These are phyloP conservation scores for Antrodiella citrinella DNA, from an alignment of 768 basidiomycete species.

Conservation along the genomic window DNA sequence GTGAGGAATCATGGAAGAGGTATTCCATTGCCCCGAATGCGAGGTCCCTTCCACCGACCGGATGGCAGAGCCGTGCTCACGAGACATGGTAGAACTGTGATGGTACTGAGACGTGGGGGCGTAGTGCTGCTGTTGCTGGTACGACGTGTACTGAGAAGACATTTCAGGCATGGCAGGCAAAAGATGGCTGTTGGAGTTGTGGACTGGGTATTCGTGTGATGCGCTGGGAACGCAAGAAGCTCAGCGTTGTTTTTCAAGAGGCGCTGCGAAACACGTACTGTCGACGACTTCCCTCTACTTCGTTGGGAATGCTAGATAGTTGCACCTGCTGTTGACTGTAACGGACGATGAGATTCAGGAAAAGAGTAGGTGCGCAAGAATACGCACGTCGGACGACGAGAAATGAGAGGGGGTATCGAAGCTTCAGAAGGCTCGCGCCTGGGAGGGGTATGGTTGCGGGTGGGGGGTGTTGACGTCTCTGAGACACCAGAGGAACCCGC, in stretches of 20 bases:
- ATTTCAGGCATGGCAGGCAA: constrained; percentile 3
- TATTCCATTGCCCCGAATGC: constrained; percentile 45
- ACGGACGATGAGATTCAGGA: too few relatives aligned
- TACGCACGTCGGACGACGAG: constrained; percentile 4
- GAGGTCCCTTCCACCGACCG: constrained; percentile 43
- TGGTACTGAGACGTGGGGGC: constrained; percentile 43
- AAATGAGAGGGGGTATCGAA: constrained; percentile 14
- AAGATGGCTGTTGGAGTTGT: constrained; percentile 3
- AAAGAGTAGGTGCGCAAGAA: not conserved
- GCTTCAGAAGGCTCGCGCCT: constrained; percentile 36
- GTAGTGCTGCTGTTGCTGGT: constrained; percentile 2
- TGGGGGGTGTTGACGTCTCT: constrained; percentile 58
- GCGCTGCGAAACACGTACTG: not conserved
- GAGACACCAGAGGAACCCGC: constrained; percentile 69
- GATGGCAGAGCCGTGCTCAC: constrained; percentile 32
- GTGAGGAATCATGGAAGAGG: constrained; percentile 35
- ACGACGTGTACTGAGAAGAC: constrained; percentile 5
- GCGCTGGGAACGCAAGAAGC: not conserved
- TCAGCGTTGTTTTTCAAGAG: not conserved
- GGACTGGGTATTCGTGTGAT: constrained; percentile 4
- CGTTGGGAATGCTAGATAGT: not conserved
- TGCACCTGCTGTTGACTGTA: not conserved
- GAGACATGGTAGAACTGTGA: constrained; percentile 32
- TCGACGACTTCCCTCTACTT: not conserved
- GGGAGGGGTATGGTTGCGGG: constrained; percentile 58